Evolutionary conservation across 2,329 filamentous ascomycete species (phyloP), one percentile per base, ranked within the genome.

Genomic region (Fusarium transvaalense): DNA sequence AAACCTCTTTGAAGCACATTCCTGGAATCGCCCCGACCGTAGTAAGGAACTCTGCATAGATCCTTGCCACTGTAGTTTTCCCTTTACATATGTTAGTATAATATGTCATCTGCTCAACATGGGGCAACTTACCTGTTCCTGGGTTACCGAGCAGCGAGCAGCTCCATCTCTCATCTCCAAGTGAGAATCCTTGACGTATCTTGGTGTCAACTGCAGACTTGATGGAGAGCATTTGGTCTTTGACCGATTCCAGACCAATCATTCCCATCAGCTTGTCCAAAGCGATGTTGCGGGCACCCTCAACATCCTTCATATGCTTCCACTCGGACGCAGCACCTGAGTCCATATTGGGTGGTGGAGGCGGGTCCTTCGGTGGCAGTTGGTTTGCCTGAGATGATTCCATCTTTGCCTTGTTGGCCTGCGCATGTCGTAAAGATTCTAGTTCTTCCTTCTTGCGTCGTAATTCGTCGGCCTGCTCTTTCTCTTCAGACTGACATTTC

Each of bases 51-150:
- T 87, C 83, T 0, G 86, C 89, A 59, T 92, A 94, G 0, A 91
- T 78, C 0, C 91, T 83, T 0, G 92, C 92, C 0, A 94, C 89
- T 0, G 92, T 94, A 0, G 92, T 95, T 80, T n/a, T n/a, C n/a
- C n/a, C n/a, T n/a, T n/a, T n/a, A n/a, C n/a, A n/a, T n/a, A n/a
- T n/a, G n/a, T n/a, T n/a, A n/a, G n/a, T n/a, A n/a, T n/a, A n/a
- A n/a, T n/a, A n/a, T n/a, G n/a, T n/a, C n/a, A n/a, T n/a, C n/a
- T n/a, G n/a, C n/a, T n/a, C n/a, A n/a, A n/a, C n/a, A n/a, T n/a
- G n/a, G n/a, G n/a, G n/a, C n/a, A n/a, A 53, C 79, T 75, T 78
- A 86, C 90, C 91, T 58, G 91, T 94, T 5, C 92, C 92, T 0
- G 92, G 91, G 69, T 94, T 94, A 0, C 92, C 92, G 0, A 94